Evolutionary conservation across 2,329 filamentous ascomycete species (phyloP), one percentile per base, ranked within the genome.

Genomic region (Zasmidium citrigriseum): DNA sequence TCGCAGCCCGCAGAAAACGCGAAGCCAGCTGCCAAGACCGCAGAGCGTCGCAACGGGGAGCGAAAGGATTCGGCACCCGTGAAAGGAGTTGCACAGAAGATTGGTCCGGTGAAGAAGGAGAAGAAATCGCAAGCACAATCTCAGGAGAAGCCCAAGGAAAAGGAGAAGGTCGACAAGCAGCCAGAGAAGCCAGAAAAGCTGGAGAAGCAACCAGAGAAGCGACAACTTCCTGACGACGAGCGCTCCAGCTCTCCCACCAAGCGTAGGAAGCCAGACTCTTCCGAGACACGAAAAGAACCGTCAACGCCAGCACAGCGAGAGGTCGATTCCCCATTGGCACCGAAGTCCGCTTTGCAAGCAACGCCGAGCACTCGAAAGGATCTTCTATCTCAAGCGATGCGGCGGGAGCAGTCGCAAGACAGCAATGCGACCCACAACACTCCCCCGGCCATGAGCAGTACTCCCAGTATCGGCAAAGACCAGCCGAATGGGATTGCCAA

Each of bases 81-180:
- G 25, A 63, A 59, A 52, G 69, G 69, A 11, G 68, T 70, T n/a
- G 68, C 69, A 11, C 68, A 70, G 52, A 70, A 68, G 46, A 55
- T 71, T 29, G 64, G 63, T 10, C 66, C 67, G 12, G 54, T 45
- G 25, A 60, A 58, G 54, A 64, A 64, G 53, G 55, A 65, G 27
- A 61, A 60, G 57, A 59, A 47, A 25, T 23, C 20, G 25, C 22
- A 48, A 3, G 45, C 11, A 49, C 25, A 49, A 21, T 24, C 50
- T 23, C 21, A 25, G n/a, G 34, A 41, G 34, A 41, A 41, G 14
- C 34, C 14, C 34, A 41, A n/a, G 16, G 4, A 41, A 12, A 54
- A 57, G 27, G 14, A 29, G 27, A 21, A 50, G 18, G 44, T 48
- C n/a, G 44, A 55, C 14, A 58, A 55, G 54, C 54, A 25, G 45